These are phyloP conservation scores for Microthyrium microscopicum DNA, from an alignment of 2,329 filamentous ascomycete genomes.

Conservation along the genomic window DNA sequence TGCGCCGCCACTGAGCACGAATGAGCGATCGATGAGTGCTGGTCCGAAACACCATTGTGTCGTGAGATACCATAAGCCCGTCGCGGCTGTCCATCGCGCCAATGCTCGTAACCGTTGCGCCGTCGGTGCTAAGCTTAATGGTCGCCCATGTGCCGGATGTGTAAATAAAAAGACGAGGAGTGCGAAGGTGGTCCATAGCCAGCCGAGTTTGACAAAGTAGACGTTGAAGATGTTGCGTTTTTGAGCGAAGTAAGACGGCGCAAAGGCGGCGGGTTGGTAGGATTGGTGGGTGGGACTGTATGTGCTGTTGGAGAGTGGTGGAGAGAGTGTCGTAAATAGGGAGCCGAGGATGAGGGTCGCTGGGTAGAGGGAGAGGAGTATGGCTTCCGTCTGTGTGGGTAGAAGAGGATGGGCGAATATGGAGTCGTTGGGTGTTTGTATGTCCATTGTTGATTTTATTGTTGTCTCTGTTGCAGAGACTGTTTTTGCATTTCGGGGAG, in stretches of 20 bases:
- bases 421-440: too few species aligned
- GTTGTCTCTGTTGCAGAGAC: too few species aligned
- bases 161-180: slow-evolving; percentile 54
- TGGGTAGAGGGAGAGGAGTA: slow-evolving; percentile 37
- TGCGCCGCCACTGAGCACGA: slow-evolving; percentile 71
- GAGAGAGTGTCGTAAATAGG: slow-evolving; percentile 57
- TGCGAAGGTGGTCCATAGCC: slow-evolving; percentile 72
- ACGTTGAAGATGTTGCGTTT: slow-evolving; percentile 89
- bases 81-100: slow-evolving; percentile 55
- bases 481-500: too few species aligned
- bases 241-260: slow-evolving; percentile 78
- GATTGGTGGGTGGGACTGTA: slow-evolving; percentile 49
- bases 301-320: slow-evolving; percentile 60
- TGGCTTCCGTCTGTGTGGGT: slow-evolving; percentile 50
- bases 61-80: slow-evolving; percentile 63
- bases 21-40: slow-evolving; percentile 75
- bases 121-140: slow-evolving; percentile 22
- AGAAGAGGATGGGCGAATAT: too few species aligned
- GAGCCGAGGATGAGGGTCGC: slow-evolving; percentile 2
- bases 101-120: slow-evolving; percentile 38
- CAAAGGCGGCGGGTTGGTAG: slow-evolving; percentile 34
- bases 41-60: slow-evolving; percentile 98
- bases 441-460: too few species aligned
- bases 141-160: slow-evolving; percentile 42
- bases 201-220: slow-evolving; percentile 87